Evolutionary conservation across 768 basidiomycete species (phyloP).

Genomic region (Termitomyces sp.): DNA sequence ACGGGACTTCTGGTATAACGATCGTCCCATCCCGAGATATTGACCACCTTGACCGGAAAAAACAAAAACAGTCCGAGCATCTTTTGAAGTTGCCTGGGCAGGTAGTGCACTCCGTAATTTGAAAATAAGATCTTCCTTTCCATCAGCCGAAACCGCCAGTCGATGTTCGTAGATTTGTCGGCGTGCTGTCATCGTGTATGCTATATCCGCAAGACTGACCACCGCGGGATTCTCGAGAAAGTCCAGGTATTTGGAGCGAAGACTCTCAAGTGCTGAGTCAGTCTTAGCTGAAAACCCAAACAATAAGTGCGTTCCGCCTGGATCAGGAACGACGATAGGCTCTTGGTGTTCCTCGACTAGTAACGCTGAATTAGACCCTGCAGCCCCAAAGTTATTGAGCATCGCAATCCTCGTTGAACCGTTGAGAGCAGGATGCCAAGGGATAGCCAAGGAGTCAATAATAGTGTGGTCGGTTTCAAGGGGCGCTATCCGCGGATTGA

Average conservation of each 20-base stretch:
- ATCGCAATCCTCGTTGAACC: conserved; percentile 44
- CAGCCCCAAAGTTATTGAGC: conserved; percentile 72
- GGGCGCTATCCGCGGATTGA: conserved; percentile 53
- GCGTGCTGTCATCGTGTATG: conserved; percentile 66
- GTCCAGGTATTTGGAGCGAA: conserved; percentile 40
- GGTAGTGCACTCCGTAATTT: conserved; percentile 33
- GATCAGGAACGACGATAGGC: background rate
- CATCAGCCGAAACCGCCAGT: conserved; percentile 39
- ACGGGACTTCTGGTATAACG: conserved; percentile 43
- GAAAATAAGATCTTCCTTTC: conserved; percentile 38
- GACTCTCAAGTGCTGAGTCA: conserved; percentile 33
- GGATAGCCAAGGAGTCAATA: conserved; percentile 33
- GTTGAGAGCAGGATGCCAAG: conserved; percentile 36
- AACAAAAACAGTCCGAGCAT: conserved; percentile 47
- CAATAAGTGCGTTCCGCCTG: conserved; percentile 25
- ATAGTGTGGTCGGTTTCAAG: conserved; percentile 40
- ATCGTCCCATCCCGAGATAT: conserved; percentile 56
- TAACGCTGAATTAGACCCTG: conserved; percentile 63
- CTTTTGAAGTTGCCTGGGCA: conserved; percentile 20
- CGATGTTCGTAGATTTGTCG: conserved; percentile 51
- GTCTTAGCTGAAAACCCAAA: conserved; percentile 65
- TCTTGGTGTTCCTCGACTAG: conserved; percentile 48
- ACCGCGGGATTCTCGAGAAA: conserved; percentile 35
- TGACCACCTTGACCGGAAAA: conserved; percentile 75
- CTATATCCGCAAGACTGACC: conserved; percentile 40